Percentiles rank a stretch among this genome's conserved stretches.
phyloP scores from a whole-genome alignment of 768 basidiomycete genomes.

The Auricularia auricula-judae region DNA sequence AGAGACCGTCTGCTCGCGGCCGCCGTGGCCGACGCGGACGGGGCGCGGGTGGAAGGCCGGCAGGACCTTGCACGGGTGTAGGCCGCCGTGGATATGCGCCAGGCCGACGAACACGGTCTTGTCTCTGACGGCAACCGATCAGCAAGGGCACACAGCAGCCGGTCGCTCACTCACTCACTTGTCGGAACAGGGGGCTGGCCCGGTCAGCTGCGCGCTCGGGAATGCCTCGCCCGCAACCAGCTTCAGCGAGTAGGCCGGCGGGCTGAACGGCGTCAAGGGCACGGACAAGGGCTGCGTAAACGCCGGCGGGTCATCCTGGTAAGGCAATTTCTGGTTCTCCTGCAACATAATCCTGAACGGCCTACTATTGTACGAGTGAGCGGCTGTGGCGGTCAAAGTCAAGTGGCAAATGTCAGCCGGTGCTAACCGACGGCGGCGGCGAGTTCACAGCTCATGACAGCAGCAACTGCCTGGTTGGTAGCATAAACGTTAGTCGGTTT shows the following conservation, averaged over 20 bases:
- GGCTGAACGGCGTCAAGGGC: neutral
- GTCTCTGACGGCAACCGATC: neutral
- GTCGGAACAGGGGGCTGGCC: neutral
- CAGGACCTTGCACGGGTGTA: neutral
- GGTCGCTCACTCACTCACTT: neutral
- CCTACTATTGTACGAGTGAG: too few relatives aligned
- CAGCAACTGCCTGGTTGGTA: too few relatives aligned
- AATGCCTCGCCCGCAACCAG: neutral
- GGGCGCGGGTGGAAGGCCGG: neutral
- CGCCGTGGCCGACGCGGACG: slow-evolving; percentile 53
- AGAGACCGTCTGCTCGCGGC: slow-evolving; percentile 48
- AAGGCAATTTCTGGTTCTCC: too few relatives aligned
- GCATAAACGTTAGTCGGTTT: too few relatives aligned
- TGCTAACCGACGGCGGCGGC: too few relatives aligned
- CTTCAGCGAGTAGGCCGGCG: neutral
- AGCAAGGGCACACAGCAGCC: neutral
- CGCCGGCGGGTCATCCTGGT: too few relatives aligned
- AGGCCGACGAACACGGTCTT: neutral
- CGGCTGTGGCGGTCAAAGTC: too few relatives aligned
- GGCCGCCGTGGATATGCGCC: neutral
- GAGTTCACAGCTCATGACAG: too few relatives aligned
- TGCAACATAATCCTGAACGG: too few relatives aligned
- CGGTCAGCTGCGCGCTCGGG: neutral
- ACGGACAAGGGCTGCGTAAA: too few relatives aligned
- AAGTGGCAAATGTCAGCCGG: too few relatives aligned